Conservation (phyloP, 768 basidiomycete species). For the Dictyophora rubrovolvata region DNA sequence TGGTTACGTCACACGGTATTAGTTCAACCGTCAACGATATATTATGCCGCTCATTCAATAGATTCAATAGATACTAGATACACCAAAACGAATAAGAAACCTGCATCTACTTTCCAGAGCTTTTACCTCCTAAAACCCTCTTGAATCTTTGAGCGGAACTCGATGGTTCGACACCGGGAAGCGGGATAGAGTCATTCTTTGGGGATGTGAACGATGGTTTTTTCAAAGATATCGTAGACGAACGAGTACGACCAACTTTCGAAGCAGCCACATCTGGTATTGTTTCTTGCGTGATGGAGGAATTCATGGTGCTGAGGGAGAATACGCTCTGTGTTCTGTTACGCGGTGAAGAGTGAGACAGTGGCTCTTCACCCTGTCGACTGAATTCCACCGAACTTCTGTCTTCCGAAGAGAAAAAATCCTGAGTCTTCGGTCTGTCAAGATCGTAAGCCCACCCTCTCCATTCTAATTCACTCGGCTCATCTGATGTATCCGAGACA, state of each 20-base stretch:
- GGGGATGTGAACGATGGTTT: neutral
- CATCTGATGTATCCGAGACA: neutral
- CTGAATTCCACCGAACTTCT: neutral
- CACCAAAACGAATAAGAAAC: too few species aligned
- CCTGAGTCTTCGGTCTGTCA: neutral
- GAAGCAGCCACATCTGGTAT: neutral
- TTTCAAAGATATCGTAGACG: neutral
- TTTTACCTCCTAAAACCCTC: neutral
- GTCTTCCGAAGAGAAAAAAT: neutral
- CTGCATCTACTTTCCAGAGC: neutral
- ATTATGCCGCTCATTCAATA: too few species aligned
- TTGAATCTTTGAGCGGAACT: neutral
- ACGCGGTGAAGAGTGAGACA: neutral
- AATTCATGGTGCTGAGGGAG: neutral
- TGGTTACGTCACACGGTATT: too few species aligned
- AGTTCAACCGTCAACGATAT: too few species aligned
- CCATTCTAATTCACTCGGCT: neutral
- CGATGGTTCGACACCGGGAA: neutral
- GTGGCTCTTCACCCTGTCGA: too few species aligned
- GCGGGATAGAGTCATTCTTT: neutral
- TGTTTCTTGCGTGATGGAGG: neutral
- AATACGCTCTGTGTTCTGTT: neutral
- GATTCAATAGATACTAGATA: too few species aligned
- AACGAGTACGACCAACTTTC: neutral
- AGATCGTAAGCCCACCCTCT: neutral